phyloP scores from a whole-genome alignment of 2,329 filamentous ascomycete species.

The Periconia digitata region DNA sequence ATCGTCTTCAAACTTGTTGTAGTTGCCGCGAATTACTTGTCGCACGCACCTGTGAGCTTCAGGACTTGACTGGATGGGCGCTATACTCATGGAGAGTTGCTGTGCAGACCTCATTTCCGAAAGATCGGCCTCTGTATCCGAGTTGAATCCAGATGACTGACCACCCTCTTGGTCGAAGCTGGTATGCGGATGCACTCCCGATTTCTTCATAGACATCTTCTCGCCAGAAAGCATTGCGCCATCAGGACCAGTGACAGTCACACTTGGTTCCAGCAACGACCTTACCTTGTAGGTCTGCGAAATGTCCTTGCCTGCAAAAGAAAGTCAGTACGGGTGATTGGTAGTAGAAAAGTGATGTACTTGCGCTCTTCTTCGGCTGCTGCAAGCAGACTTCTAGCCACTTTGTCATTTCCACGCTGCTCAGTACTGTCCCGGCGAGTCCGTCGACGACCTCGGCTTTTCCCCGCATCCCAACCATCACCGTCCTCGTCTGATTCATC shows the following conservation, averaged over 20 bases:
- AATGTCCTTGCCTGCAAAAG: slow-evolving; percentile 49
- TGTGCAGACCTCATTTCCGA: slow-evolving; percentile 87
- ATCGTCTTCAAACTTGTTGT: slow-evolving; percentile 71
- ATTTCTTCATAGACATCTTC: slow-evolving; percentile 55
- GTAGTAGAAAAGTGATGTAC: slow-evolving; percentile 27
- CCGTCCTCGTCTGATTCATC: slow-evolving; percentile 60
- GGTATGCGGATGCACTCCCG: slow-evolving; percentile 75
- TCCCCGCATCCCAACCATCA: slow-evolving; percentile 54
- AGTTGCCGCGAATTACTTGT: slow-evolving; percentile 89
- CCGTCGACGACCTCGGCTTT: slow-evolving; percentile 43
- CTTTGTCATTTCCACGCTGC: slow-evolving; percentile 39
- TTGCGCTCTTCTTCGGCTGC: slow-evolving; percentile 78
- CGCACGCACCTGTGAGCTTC: slow-evolving; percentile 80
- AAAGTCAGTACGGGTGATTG: slow-evolving; percentile 13
- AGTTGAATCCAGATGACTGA: slow-evolving; percentile 67
- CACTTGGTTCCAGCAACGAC: slow-evolving; percentile 68
- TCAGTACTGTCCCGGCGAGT: slow-evolving; percentile 37
- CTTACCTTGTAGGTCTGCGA: slow-evolving; percentile 60
- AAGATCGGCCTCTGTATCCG: slow-evolving; percentile 82
- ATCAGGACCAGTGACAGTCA: slow-evolving; percentile 64
- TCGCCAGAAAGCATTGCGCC: slow-evolving; percentile 63
- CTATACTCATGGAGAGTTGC: slow-evolving; percentile 78
- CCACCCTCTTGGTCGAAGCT: slow-evolving; percentile 74
- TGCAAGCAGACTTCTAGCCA: slow-evolving; percentile 64
- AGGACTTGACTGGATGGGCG: slow-evolving; percentile 73